Evolutionary conservation across 2,329 filamentous ascomycete genomes (phyloP), one percentile per base, ranked within the genome.

Genomic region (Aplosporella prunicola): DNA sequence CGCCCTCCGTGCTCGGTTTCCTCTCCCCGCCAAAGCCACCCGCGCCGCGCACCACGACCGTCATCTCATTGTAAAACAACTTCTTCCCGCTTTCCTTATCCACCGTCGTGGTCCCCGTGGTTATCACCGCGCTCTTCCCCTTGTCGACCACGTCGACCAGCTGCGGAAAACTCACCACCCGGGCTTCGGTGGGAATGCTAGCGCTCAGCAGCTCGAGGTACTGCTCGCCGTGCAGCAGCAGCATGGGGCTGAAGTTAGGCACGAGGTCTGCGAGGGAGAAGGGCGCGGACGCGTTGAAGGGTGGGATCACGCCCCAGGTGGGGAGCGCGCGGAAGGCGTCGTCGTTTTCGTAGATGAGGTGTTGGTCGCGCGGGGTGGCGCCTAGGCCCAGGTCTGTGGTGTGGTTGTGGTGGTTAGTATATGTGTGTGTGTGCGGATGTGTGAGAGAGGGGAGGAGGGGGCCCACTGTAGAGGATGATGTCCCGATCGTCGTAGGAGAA

Each of bases 201-300:
- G 79, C 93, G 62, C 89, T 86, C 57, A 80, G 78, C 55, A 98
- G 75, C 66, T 98, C 91, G 46, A 98, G 84, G 67, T 88, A 98
- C 64, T 98, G 91, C 71, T 98, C 91, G 57, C 91, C 91, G 67
- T 98, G 91, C 16, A 98, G 81, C 34, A 98, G 78, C 87, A 95
- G 95, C 86, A 94, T 95, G 44, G 88, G 89, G 24, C 78, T 86
- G 71, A 95, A 98, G 72, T 96, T 93, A 60, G 88, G 87, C 18
- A 96, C 82, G 44, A 98, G 74, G 40, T 88, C 77, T 55, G 78
- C 76, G 52, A 91, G 73, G 61, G 71, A 78, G 69, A 82, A 96
- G 18, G 89, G 85, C 43, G 78, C 68, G 48, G 82, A 72, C 43
- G 86, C 80, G 64, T 82, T 82, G 68, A 96, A 95, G 52, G 80